Base-by-base conservation (phyloP, 1,139 yeast genomes). In the Chernovozyma aurita region DNA sequence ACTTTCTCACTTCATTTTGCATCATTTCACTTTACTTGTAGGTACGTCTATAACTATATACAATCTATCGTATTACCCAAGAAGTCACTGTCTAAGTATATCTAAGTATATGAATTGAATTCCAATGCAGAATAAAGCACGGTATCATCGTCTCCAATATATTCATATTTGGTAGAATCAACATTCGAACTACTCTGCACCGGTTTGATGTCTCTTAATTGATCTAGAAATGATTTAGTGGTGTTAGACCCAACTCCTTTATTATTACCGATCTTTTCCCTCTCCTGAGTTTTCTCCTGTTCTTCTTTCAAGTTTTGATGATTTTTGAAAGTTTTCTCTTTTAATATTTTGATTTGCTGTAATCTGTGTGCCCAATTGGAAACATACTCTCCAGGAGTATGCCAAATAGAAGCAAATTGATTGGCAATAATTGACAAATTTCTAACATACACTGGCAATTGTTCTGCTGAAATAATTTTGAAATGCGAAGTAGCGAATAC, bases 321-420 rank as follows among this genome's bases (percentile, higher is more conserved):
- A 21, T 45, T 53, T 27, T 52, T 57, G 7, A 53, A 31, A 0
- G 75, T 65, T 39, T 75, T 70, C 20, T 67, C 70, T 31, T 67
- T 64, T 32, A 83, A 55, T n/a, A 58, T 57, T 15, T 61, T 52
- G 32, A 84, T 70, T 46, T 82, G 87, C 38, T 68, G 73, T 39
- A 78, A 71, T 41, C 95, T 61, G 45, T 76, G 78, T 14, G 76
- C 67, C 94, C 95, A 85, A 49, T 73, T 78, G 18, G 82, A 71
- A 8, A 69, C 63, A 52, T 70, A 79, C 34, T 67, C 63, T 6
- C 76, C 80, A 20, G 67, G 64, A 11, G 61, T 54, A 48, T 81
- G 84, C 87, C 92, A 85, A 8, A 81, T 81, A 21, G 73, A 72
- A 1, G 95, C 88, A 59, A 85, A 84, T 41, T 80, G 81, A 43